phyloP scores from a whole-genome alignment of 148 eudicot genomes.

The Simmondsia chinensis region DNA sequence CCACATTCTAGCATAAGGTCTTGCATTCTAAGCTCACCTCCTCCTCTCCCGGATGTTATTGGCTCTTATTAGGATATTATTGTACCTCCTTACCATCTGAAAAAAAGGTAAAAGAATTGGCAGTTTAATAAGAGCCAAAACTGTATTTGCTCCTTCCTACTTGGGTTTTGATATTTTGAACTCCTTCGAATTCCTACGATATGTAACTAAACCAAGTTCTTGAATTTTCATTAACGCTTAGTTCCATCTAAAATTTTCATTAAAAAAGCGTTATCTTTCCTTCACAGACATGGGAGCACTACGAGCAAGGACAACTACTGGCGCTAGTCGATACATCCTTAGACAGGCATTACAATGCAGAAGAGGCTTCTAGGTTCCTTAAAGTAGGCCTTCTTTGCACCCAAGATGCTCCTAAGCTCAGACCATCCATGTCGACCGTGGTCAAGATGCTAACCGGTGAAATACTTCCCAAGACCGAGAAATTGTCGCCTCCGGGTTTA shows the following conservation, averaged over 20 bases:
- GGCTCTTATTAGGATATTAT: too few species aligned
- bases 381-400: constrained; percentile 46
- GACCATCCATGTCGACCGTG: constrained; percentile 40
- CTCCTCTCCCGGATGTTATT: too few species aligned
- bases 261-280: neutral
- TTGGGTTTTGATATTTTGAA: too few species aligned
- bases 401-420: constrained; percentile 40
- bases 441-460: constrained; percentile 35
- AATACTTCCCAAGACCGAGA: constrained; percentile 5
- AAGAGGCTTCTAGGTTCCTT: constrained; percentile 33
- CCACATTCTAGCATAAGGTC: too few species aligned
- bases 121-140: too few species aligned
- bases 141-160: too few species aligned
- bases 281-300: constrained; percentile 31
- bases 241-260: neutral
- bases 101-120: too few species aligned
- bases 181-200: too few species aligned
- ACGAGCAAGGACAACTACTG: constrained; percentile 18
- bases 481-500: constrained; percentile 28
- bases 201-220: too few species aligned
- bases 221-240: neutral
- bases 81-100: too few species aligned
- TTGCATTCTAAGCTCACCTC: too few species aligned
- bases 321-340: constrained; percentile 24
- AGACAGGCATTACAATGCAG: constrained; percentile 24